Evolutionary conservation across 2,329 filamentous ascomycete genomes (phyloP).

Genomic region (Trichoderma simmonsii): DNA sequence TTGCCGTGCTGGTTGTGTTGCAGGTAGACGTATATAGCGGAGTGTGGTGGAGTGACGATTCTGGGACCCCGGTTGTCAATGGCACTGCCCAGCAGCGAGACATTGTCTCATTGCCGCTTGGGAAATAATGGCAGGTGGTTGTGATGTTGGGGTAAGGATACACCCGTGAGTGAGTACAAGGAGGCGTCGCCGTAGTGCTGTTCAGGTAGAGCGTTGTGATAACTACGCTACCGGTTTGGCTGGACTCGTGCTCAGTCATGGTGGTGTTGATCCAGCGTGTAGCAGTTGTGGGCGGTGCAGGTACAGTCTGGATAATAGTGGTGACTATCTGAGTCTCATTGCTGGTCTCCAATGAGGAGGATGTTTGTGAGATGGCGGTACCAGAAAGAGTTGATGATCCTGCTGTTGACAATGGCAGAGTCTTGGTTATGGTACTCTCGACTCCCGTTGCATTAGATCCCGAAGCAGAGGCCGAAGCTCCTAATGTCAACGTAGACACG

Average conservation of each 20-base stretch:
- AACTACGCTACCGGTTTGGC: not conserved
- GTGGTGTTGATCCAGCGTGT: not conserved
- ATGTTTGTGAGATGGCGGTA: not conserved
- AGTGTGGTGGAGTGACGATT: not conserved
- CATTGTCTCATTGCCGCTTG: conserved; percentile 8
- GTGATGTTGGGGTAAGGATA: conserved; percentile 16
- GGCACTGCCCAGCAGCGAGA: conserved; percentile 10
- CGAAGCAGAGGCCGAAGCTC: not conserved
- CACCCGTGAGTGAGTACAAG: conserved; percentile 18
- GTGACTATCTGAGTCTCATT: not conserved
- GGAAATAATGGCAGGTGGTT: conserved; percentile 2
- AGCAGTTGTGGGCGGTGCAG: not conserved
- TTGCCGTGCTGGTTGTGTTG: conserved; percentile 25
- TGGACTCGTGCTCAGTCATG: not conserved
- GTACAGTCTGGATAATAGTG: not conserved
- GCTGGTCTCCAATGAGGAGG: not conserved
- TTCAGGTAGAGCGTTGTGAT: conserved; percentile 13
- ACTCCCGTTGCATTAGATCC: not conserved
- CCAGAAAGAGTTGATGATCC: not conserved
- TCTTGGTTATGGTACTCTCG: not conserved
- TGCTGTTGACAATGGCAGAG: conserved; percentile 3
- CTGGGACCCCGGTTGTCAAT: not conserved
- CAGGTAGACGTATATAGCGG: conserved; percentile 21
- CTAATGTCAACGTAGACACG: conserved; percentile 3
- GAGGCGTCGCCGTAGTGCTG: conserved; percentile 14